Conservation (phyloP, 495 filamentous ascomycete species). For the Xylaria intraflava region DNA sequence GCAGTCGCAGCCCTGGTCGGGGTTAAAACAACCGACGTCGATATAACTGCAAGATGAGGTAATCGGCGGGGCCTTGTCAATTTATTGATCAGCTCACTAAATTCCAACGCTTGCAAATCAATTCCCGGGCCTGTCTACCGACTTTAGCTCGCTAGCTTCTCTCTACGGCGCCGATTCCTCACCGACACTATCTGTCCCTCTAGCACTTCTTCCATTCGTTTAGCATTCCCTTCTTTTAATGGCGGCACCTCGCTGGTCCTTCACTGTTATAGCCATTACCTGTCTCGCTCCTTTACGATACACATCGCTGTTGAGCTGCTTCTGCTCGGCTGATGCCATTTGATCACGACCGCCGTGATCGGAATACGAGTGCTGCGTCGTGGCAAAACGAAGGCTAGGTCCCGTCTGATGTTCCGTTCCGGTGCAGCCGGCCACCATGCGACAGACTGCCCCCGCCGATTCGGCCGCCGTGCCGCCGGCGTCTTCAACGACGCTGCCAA, state of each 20-base stretch:
- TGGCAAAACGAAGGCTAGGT: background rate
- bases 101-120: constrained; percentile 19
- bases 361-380: background rate
- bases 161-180: background rate
- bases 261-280: constrained; percentile 14
- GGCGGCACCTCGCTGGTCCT: constrained; percentile 16
- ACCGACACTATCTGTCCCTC: background rate
- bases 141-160: background rate
- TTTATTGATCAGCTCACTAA: background rate
- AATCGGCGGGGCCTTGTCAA: background rate
- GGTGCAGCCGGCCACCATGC: constrained; percentile 12
- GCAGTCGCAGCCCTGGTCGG: too few relatives aligned
- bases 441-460: constrained; percentile 15
- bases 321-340: background rate
- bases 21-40: constrained; percentile 1
- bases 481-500: constrained; percentile 8
- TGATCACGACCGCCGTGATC: background rate
- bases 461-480: constrained; percentile 5
- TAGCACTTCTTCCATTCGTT: background rate
- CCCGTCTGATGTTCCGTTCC: background rate
- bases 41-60: constrained; percentile 12
- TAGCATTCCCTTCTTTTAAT: constrained; percentile 17
- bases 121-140: constrained; percentile 19
- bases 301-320: background rate
- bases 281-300: background rate